Base-by-base conservation (phyloP, 2,329 filamentous ascomycete species). In the Tolypocladium nubicola region DNA sequence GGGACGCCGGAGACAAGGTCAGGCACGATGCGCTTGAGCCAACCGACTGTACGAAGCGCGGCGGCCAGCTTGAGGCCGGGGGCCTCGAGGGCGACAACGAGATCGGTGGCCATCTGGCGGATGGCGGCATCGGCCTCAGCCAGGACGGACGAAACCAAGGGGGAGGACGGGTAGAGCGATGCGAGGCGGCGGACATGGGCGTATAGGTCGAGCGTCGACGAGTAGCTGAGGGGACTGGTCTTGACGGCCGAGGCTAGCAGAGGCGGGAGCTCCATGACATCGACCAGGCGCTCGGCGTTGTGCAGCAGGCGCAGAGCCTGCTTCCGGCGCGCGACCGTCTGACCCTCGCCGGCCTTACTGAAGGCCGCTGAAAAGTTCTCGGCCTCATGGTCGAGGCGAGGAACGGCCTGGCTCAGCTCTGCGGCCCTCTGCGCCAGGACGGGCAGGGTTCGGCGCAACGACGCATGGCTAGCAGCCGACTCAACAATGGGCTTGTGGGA, bases 131-230 rank as follows among this genome's bases (percentile, higher is more conserved):
- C 90, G 11, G 93, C 89, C 69, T 97, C 90, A 2, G 74, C 69
- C 11, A 85, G 79, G 23, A 97, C 86, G 30, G 87, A 86, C 21
- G 79, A 78, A 33, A 97, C 81, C 49, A 97, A 76, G 0, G 82
- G 76, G 0, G 91, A 96, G 55, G 86, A 78, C 0, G 92, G 88
- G 68, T 97, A 96, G 35, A 97, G 77, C 0, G 85, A 84, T 60
- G 91, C 85, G 7, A 99, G 78, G 9, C 94, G 84, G 64, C 90
- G 89, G 68, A 97, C 94, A 69, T 97, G 94, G n/a, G 89, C 87
- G 68, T 96, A 88, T 2, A 99, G 79, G 70, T 99, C 94, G 39
- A 99, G 78, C 0, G 92, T 92, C 0, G 90, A 89, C 2, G 91
- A 87, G 75, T 97, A 96, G 63, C 90, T 95, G 59, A 85, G 83